Conservation (phyloP, 2,329 filamentous ascomycete species). For the Colletotrichum limetticola region DNA sequence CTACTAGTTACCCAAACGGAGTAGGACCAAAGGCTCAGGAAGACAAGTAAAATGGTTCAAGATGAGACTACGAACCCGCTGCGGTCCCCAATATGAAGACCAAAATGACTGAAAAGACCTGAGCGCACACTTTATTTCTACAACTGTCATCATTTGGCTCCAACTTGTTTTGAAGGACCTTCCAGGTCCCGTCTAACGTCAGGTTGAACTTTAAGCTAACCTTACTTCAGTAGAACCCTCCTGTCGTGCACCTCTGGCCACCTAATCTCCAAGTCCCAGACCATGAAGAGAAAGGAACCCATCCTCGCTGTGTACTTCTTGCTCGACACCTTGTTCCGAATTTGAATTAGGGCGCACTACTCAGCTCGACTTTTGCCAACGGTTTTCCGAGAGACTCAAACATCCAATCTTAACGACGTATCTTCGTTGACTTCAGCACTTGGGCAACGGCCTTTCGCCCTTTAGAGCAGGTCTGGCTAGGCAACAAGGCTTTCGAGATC, state of each 20-base stretch:
- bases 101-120: conserved; percentile 80
- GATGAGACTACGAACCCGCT: conserved; percentile 57
- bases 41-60: conserved; percentile 49
- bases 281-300: conserved; percentile 3
- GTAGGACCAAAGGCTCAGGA: conserved; percentile 70
- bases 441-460: not conserved
- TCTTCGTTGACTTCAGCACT: not conserved
- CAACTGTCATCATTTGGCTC: conserved; percentile 4
- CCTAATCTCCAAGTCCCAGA: conserved; percentile 1
- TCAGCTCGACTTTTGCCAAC: not conserved
- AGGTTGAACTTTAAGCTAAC: not conserved
- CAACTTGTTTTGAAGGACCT: conserved; percentile 1
- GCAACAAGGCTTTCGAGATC: not conserved
- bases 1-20: conserved; percentile 56
- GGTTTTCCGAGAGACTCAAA: not conserved
- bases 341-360: not conserved
- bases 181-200: not conserved
- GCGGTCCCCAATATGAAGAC: conserved; percentile 62
- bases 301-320: not conserved
- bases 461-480: not conserved
- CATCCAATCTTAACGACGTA: not conserved
- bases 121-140: conserved; percentile 52
- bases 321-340: not conserved
- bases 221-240: not conserved
- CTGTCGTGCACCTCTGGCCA: not conserved